phyloP scores from a whole-genome alignment of 176 grass and related monocot species.

The Tillandsia fasciculata region DNA sequence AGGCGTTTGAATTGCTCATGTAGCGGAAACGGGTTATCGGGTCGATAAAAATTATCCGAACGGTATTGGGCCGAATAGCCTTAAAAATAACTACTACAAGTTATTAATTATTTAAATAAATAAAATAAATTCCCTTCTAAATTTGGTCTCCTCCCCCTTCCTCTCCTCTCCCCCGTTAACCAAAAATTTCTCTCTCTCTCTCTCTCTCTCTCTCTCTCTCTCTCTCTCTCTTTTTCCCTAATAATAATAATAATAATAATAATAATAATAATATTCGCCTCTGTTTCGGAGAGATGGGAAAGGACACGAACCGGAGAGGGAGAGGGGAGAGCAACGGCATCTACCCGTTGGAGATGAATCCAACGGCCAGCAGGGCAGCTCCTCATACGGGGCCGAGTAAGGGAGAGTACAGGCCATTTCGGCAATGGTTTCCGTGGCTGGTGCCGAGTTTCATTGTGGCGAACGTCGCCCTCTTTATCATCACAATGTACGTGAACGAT shows the following conservation, averaged over 20 bases:
- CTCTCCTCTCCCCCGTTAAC: background rate
- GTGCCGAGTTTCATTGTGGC: slow-evolving; percentile 50
- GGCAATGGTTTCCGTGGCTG: slow-evolving; percentile 74
- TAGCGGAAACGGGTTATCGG: too few relatives aligned
- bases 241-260: background rate
- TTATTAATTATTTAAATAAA: too few relatives aligned
- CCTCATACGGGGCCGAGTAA: background rate
- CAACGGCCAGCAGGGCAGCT: background rate
- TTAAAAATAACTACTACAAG: too few relatives aligned
- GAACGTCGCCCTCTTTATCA: slow-evolving; percentile 53
- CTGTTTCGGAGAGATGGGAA: background rate
- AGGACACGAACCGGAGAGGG: background rate
- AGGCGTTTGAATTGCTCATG: too few relatives aligned
- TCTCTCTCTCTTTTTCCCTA: background rate
- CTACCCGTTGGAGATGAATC: background rate
- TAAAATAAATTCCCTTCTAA: background rate
- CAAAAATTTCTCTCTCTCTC: background rate
- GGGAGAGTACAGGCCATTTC: slow-evolving; percentile 40
- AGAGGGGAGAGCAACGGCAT: background rate
- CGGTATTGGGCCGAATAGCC: too few relatives aligned
- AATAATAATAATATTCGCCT: background rate
- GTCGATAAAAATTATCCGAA: too few relatives aligned
- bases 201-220: background rate
- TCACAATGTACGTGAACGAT: slow-evolving; percentile 87
- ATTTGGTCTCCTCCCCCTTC: background rate